Evolutionary conservation across 2,329 filamentous ascomycete genomes (phyloP), one percentile per base, ranked within the genome.

Genomic region (Fusarium hainanense): DNA sequence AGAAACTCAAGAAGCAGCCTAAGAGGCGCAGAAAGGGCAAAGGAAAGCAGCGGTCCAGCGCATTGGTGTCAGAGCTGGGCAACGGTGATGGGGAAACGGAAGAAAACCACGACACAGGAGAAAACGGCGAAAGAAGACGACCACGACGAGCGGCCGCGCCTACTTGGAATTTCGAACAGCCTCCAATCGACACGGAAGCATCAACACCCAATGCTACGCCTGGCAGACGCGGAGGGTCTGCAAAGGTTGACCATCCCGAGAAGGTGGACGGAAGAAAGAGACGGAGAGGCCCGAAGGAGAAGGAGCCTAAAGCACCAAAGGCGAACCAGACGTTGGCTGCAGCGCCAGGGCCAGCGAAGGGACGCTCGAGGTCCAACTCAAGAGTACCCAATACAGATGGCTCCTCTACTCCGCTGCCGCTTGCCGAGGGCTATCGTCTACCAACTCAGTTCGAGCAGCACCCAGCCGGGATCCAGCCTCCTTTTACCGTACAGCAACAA

Each of bases 101-200:
- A 58, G 88, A 89, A 54, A 81, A 81, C 32, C 82, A 85, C 28
- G 87, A 89, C 21, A 83, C 82, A 8, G 85, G 84, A 37, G 89
- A 90, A 74, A 88, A 87, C 63, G 87, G 86, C 32, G 88, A 90
- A 73, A 81, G 87, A 49, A 83, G 88, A 59, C 83, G 88, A 18
- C 89, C 88, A n/a, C 84, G 88, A 41, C 84, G 89, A 70, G 88
- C 88, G 23, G 88, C 88, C 20, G 92, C 92, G 13, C 92, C 92
- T 6, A 92, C 89, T 0, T 94, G 90, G 82, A 88, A 88, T 43
- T 88, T 85, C 61, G 91, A 93, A 73, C 90, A 79, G 74, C 83
- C 75, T 58, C 79, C 82, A 12, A 83, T 82, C 30, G 91, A 93
- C 62, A 86, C 86, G 18, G 91, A 93, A 72, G 83, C 82, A 44